These are phyloP conservation scores for Neonothopanus nambi DNA, from an alignment of 1,284 basidiomycete species.

Conservation along the genomic window DNA sequence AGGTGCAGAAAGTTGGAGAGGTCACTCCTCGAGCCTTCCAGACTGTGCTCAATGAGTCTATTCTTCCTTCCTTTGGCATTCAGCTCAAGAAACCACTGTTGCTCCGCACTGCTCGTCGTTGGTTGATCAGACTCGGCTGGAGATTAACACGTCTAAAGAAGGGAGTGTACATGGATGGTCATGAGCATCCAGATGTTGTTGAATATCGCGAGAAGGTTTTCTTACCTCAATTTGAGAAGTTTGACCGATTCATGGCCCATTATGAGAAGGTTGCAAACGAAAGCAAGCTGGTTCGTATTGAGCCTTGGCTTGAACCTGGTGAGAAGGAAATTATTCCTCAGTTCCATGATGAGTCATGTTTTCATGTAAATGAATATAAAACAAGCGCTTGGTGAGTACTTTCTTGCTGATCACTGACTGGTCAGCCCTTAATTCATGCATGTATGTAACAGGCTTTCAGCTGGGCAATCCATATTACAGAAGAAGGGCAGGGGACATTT, in stretches of 20 bases:
- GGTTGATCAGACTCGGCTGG: conserved; percentile 33
- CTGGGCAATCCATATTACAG: conserved; percentile 14
- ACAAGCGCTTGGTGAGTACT: conserved; percentile 16
- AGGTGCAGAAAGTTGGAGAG: conserved; percentile 22
- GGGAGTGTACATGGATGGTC: conserved; percentile 39
- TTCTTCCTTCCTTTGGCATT: conserved; percentile 31
- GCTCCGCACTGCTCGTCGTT: conserved; percentile 27
- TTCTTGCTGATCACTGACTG: background rate
- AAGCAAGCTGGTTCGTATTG: conserved; percentile 13
- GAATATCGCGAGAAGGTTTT: conserved; percentile 30
- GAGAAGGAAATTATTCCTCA: conserved; percentile 29
- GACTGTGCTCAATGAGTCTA: conserved; percentile 25
- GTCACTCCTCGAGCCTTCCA: conserved; percentile 30
- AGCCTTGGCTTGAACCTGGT: conserved; percentile 25
- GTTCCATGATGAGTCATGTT: conserved; percentile 36
- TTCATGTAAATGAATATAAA: conserved; percentile 29
- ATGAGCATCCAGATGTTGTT: conserved; percentile 36
- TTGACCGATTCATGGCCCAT: conserved; percentile 26
- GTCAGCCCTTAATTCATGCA: background rate
- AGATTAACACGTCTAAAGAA: conserved; percentile 26
- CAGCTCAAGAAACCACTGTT: conserved; percentile 20
- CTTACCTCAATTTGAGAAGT: conserved; percentile 30
- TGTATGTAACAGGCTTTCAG: conserved; percentile 1
- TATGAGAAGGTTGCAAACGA: conserved; percentile 19
- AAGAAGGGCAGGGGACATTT: conserved; percentile 25